Percentiles rank a stretch among this genome's conserved stretches.
Conservation (phyloP, 2,329 filamentous ascomycete species). For the Colletotrichum sidae region DNA sequence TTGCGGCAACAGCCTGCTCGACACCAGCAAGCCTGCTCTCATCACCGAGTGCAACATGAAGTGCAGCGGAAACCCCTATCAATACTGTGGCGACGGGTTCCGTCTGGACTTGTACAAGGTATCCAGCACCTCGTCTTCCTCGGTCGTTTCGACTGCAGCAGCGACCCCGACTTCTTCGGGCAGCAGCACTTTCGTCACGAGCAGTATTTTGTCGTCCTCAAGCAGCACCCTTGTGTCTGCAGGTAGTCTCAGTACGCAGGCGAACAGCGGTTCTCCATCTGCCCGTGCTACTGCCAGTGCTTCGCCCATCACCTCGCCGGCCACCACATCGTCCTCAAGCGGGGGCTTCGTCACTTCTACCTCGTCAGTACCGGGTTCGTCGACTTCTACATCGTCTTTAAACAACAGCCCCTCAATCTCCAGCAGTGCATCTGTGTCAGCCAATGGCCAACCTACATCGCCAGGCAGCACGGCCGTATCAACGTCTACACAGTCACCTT, state of each 20-base stretch:
- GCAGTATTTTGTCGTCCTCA: not conserved
- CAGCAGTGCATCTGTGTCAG: not conserved
- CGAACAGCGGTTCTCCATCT: not conserved
- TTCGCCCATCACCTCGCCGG: constrained; percentile 34
- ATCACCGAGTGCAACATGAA: constrained; percentile 51
- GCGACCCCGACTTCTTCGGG: constrained; percentile 16
- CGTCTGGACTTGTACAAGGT: constrained; percentile 51
- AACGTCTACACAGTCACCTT: not conserved
- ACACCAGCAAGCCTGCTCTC: constrained; percentile 46
- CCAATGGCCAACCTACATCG: not conserved
- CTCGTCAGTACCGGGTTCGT: not conserved
- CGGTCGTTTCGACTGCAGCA: constrained; percentile 9
- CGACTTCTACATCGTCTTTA: not conserved
- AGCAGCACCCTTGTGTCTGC: constrained; percentile 1
- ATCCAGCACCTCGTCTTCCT: constrained; percentile 28
- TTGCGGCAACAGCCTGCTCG: constrained; percentile 51
- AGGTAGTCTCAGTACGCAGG: not conserved
- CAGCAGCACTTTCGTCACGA: not conserved
- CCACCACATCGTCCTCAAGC: not conserved
- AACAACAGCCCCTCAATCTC: not conserved
- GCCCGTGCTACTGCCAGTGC: not conserved
- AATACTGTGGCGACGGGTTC: constrained; percentile 53
- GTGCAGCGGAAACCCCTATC: constrained; percentile 49
- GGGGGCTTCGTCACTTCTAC: not conserved
- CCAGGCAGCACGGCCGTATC: not conserved